A percentile compares a stretch with the other conserved stretches of the same genome.
phyloP scores from a whole-genome alignment of 768 basidiomycete genomes.

The Psilocybe sp. region DNA sequence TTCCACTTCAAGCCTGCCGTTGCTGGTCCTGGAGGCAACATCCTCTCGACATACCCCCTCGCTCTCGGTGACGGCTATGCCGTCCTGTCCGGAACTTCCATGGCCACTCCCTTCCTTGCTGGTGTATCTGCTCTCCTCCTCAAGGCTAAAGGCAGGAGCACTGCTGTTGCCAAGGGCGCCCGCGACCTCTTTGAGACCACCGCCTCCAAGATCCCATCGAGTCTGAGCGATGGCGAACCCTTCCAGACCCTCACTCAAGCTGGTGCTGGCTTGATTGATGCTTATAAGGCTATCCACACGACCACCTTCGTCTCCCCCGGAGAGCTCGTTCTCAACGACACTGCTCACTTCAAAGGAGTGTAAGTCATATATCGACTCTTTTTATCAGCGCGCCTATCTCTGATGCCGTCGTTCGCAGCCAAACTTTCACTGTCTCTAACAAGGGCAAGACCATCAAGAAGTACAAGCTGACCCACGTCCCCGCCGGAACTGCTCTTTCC shows the following conservation, averaged over 20 bases:
- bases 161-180: slow-evolving; percentile 20
- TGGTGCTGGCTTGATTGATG: slow-evolving; percentile 55
- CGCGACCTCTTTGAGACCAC: slow-evolving; percentile 47
- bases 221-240: slow-evolving; percentile 43
- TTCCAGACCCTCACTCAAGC: slow-evolving; percentile 50
- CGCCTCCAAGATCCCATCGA: slow-evolving; percentile 38
- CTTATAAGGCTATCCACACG: slow-evolving; percentile 51
- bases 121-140: slow-evolving; percentile 40
- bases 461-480: slow-evolving; percentile 47
- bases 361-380: slow-evolving; percentile 24
- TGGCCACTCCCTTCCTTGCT: slow-evolving; percentile 39
- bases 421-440: slow-evolving; percentile 49
- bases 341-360: slow-evolving; percentile 44
- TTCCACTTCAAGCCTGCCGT: slow-evolving; percentile 50
- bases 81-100: slow-evolving; percentile 38
- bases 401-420: slow-evolving; percentile 22
- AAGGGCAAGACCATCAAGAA: slow-evolving; percentile 35
- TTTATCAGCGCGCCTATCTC: not conserved
- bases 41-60: slow-evolving; percentile 41
- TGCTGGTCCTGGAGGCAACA: slow-evolving; percentile 48
- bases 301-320: slow-evolving; percentile 49
- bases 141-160: slow-evolving; percentile 29
- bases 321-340: slow-evolving; percentile 62
- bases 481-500: slow-evolving; percentile 52
- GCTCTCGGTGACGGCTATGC: slow-evolving; percentile 29